These are phyloP conservation scores for Zizania latifolia DNA, from an alignment of 176 grass and related monocot genomes.

Conservation along the genomic window DNA sequence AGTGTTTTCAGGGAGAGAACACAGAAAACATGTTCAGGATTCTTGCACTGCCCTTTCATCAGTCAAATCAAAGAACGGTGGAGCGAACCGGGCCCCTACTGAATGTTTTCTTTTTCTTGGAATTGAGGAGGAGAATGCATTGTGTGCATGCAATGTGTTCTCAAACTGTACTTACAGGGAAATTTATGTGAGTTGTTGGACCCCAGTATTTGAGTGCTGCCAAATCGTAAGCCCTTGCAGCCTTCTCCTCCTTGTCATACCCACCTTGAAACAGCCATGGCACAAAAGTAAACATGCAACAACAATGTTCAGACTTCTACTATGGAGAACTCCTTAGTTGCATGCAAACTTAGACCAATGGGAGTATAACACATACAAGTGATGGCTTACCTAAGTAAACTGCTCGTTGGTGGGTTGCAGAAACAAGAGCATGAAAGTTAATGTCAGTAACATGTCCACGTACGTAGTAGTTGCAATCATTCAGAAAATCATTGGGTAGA, in stretches of 20 bases:
- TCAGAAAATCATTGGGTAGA: background rate
- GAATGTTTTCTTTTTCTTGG: background rate
- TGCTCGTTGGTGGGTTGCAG: constrained; percentile 25
- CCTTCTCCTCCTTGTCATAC: constrained; percentile 92
- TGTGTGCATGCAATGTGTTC: background rate
- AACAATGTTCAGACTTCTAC: constrained; percentile 1
- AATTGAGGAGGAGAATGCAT: background rate
- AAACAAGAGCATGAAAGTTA: background rate
- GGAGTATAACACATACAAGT: no score
- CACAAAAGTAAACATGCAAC: constrained; percentile 1
- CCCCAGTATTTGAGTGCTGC: constrained; percentile 98
- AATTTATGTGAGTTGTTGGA: constrained; percentile 79
- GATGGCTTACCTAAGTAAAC: constrained; percentile 79
- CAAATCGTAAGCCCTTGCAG: constrained; percentile 83
- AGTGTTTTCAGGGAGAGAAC: background rate
- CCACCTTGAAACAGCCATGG: constrained; percentile 50
- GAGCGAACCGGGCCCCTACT: constrained; percentile 28
- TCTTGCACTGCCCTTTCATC: background rate
- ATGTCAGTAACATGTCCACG: constrained; percentile 13
- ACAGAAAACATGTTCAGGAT: background rate
- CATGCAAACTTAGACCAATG: background rate
- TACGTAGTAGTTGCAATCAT: background rate
- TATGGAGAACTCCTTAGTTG: background rate
- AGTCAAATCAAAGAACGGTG: background rate
- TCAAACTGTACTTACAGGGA: constrained; percentile 45